A percentile compares a stretch with the other conserved stretches of the same genome.
Conservation (phyloP, 176 grass and related monocot species). For the Zea luxurians region DNA sequence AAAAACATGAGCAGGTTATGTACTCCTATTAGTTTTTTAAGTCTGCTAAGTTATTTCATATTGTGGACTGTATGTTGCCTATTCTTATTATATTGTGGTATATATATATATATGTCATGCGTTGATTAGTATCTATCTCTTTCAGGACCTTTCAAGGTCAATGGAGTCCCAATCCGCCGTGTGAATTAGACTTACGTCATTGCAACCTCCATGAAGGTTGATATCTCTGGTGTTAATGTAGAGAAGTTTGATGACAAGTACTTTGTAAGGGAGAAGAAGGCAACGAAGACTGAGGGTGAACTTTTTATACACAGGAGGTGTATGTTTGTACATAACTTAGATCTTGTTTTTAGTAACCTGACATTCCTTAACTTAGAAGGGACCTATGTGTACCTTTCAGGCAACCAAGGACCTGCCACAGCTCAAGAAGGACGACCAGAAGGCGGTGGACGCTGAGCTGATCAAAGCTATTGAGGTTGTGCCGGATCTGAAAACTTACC, state of each 20-base stretch:
- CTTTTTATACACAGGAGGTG: conserved; percentile 87
- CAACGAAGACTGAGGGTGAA: conserved; percentile 76
- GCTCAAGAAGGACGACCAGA: conserved; percentile 48
- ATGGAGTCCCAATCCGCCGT: conserved; percentile 80
- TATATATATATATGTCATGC: background rate
- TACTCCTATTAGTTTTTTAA: background rate
- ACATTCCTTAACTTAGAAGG: conserved; percentile 13
- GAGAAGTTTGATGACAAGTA: conserved; percentile 84
- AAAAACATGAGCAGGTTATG: background rate
- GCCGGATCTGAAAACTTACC: no score
- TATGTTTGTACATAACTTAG: background rate
- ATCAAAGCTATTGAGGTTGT: no score
- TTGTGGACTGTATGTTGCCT: background rate
- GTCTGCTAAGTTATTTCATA: background rate
- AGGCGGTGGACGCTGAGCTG: no score
- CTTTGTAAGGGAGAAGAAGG: conserved; percentile 72
- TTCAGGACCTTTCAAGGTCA: conserved; percentile 90
- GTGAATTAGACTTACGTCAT: conserved; percentile 68
- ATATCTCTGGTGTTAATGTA: conserved; percentile 64
- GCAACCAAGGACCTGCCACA: conserved; percentile 69
- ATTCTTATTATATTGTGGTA: background rate
- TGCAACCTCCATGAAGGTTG: conserved; percentile 42
- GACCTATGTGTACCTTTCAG: conserved; percentile 45
- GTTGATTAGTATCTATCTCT: background rate
- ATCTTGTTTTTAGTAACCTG: background rate